Base-by-base conservation (phyloP, 306 rosid species). In the Pueraria montana region DNA sequence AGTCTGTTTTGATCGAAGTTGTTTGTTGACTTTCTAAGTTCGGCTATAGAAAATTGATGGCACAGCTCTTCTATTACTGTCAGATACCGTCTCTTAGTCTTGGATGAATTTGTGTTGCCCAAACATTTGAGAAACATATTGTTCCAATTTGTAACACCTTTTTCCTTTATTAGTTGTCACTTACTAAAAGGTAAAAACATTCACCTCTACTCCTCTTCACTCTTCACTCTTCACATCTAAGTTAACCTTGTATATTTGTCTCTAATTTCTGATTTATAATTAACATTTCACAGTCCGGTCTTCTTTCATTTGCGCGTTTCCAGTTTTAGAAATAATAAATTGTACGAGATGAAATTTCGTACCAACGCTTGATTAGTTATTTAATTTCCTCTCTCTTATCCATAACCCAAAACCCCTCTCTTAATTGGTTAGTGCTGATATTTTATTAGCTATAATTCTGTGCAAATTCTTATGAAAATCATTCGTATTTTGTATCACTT, bases 301-400 rank as follows among this genome's bases (percentile, higher is more conserved):
- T 58, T 58, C 30, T 21, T 59, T 58, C 65, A 59, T 59, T 59
- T 55, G 8, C 66, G 36, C 14, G 63, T 56, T 59, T 59, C 17
- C 34, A 1, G 55, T 49, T 16, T 27, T n/a, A 3, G 32, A 14
- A 14, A 16, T 49, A 49, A 49, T 49, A 49, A 14, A 16, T n/a
- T 14, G 1, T 48, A 48, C 8, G 18, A 49, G 55, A 49, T 6
- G 18, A 48, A 45, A 34, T 11, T 45, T 45, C 50, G 3, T 45
- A 45, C 14, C 11, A 45, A 45, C 50, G 1, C 32, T 45, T 45
- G 50, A 3, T 45, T 13, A 4, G n/a, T 14, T 48, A 48, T 48
- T 13, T 48, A 48, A 14, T 48, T 48, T 48, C 52, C 17, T 27
- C 32, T 13, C 52, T 46, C 52, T 46, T 45, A 12, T 3, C 16